These are phyloP conservation scores for Hyaloperonospora brassicae DNA, from an alignment of 352 stramenopile genomes.

Conservation along the genomic window DNA sequence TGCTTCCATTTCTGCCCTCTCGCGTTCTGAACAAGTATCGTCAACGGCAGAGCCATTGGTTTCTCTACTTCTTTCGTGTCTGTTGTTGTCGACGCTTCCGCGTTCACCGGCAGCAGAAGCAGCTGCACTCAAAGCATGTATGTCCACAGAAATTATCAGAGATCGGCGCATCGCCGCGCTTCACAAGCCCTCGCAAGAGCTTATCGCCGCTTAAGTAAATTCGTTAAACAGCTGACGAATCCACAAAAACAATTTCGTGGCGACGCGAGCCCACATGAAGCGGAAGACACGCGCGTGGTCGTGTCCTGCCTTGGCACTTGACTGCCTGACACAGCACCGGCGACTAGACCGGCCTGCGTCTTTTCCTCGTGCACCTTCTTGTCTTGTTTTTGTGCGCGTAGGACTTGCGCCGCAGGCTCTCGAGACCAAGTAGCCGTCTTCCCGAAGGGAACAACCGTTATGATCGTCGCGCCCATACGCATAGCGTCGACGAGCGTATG, in stretches of 20 bases:
- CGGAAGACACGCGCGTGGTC: constrained; percentile 14
- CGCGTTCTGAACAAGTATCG: constrained; percentile 1
- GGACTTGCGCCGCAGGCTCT: constrained; percentile 13
- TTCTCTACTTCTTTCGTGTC: not conserved
- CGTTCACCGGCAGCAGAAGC: not conserved
- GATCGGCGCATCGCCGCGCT: constrained; percentile 13
- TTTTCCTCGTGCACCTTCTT: not conserved
- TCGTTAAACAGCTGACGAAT: constrained; percentile 28
- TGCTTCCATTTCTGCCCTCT: not conserved
- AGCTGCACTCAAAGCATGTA: too few species aligned
- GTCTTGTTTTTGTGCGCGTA: constrained; percentile 4
- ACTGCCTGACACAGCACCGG: too few species aligned
- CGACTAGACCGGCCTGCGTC: not conserved
- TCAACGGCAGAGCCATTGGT: not conserved
- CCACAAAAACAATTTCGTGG: constrained; percentile 34
- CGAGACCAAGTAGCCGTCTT: constrained; percentile 2
- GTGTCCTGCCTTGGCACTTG: too few species aligned
- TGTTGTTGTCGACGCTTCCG: too few species aligned
- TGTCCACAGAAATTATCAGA: constrained; percentile 27
- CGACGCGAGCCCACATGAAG: constrained; percentile 23
- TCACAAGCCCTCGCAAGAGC: constrained; percentile 19
- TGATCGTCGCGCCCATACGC: constrained; percentile 24
- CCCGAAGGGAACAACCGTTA: constrained; percentile 24
- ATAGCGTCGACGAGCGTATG: constrained; percentile 30
- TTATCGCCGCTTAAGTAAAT: constrained; percentile 21